A percentile compares a stretch with the other conserved stretches of the same genome.
These are phyloP conservation scores for Solanum commersonii DNA, from an alignment of 257 asterid species.

Conservation along the genomic window DNA sequence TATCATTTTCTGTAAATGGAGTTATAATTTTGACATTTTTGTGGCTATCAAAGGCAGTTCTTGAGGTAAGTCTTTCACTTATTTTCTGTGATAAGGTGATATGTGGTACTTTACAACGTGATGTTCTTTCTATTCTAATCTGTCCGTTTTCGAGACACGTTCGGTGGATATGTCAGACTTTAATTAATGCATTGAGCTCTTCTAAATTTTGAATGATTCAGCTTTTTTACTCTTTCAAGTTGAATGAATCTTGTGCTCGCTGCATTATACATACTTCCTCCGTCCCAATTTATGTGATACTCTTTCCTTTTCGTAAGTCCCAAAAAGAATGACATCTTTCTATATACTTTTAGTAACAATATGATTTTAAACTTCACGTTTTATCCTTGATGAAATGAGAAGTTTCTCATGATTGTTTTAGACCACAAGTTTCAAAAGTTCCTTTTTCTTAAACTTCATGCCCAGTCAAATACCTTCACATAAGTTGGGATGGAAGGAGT, in stretches of 20 bases:
- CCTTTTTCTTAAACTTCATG: background rate
- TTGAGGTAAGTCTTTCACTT: conserved; percentile 40
- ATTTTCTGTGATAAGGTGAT: background rate
- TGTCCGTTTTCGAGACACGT: background rate
- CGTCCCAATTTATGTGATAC: background rate
- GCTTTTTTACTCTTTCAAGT: background rate
- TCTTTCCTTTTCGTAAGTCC: background rate
- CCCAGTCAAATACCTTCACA: background rate
- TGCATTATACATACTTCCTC: background rate
- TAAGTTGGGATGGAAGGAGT: background rate
- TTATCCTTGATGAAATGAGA: background rate
- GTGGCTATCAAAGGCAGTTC: conserved; percentile 89
- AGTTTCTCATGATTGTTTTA: background rate
- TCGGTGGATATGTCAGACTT: background rate
- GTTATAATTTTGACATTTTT: conserved; percentile 66
- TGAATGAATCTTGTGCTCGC: background rate
- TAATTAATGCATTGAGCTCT: background rate
- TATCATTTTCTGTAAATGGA: conserved; percentile 86
- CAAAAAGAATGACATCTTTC: background rate
- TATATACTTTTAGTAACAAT: background rate
- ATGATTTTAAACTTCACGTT: background rate
- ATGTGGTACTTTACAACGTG: background rate
- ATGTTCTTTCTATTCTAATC: background rate
- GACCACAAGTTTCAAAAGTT: background rate
- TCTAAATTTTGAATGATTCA: background rate